Evolutionary conservation across 2,329 filamentous ascomycete genomes (phyloP), one percentile per base, ranked within the genome.

Genomic region (Malbranchea cinnamomea): DNA sequence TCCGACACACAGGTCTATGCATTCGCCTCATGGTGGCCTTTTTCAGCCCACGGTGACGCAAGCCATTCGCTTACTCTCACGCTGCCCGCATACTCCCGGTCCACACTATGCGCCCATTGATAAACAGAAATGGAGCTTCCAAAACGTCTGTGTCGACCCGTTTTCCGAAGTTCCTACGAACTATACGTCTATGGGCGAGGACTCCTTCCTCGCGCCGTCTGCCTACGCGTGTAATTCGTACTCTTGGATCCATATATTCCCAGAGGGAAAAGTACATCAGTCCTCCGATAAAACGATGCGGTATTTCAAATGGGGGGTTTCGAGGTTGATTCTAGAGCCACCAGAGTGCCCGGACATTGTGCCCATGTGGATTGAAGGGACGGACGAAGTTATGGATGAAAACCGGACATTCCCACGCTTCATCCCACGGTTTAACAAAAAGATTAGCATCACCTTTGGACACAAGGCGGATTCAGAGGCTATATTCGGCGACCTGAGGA

Each of bases 301-400:
- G 17, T 98, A 98, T 59, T 95, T 95, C 70, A 94, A 93, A 61
- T 98, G 89, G 89, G 89, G 89, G 1, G 67, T 95, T 2, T 83
- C 87, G 5, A 73, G 89, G 2, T 66, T 95, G 34, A 89, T 98
- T 34, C 71, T 98, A 26, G 89, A 98, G 54, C 72, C 78, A 26
- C 79, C 87, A 28, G 82, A 83, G 3, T 75, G 80, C 38, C 89
- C 89, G 0, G 81, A 91, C 42, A 69, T 98, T 12, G 69, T 98
- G 20, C 84, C 89, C 24, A 87, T 98, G 57, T 98, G 91, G 64
- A 77, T 95, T 28, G 82, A 94, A 46, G 89, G 89, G 16, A 79
- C 80, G 10, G 79, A 94, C 49, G 59, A 78, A 35, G 65, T 93
- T 42, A 94, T 95, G 87, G 69, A 81, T 45, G 87, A 95, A 54